These are phyloP conservation scores for Neurospora sp. DNA, from an alignment of 2,329 filamentous ascomycete genomes.

Conservation along the genomic window DNA sequence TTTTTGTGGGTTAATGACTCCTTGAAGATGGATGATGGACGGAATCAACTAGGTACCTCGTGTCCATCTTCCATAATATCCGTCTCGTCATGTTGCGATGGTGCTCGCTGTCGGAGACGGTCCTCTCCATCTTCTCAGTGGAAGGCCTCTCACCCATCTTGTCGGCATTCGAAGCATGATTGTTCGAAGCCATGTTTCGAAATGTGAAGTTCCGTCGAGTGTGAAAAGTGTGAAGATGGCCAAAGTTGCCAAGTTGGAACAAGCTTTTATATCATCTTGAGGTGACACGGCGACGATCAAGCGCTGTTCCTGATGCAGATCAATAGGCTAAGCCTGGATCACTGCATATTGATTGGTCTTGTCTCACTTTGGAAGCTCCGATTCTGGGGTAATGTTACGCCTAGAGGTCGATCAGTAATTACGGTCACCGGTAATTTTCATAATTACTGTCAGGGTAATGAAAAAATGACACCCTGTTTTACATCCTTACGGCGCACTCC, in stretches of 20 bases:
- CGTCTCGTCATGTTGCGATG: conserved; percentile 5
- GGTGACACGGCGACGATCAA: background rate
- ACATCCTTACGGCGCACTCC: too few relatives aligned
- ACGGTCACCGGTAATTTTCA: too few relatives aligned
- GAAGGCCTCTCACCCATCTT: background rate
- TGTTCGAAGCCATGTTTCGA: background rate
- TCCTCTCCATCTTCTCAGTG: conserved; percentile 3
- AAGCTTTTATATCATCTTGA: background rate
- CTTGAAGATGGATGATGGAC: background rate
- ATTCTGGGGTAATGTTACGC: background rate
- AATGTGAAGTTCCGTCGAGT: background rate
- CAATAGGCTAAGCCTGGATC: background rate
- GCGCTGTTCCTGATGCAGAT: background rate
- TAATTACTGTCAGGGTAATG: too few relatives aligned
- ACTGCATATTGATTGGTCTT: background rate
- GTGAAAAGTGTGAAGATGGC: background rate
- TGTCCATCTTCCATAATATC: conserved; percentile 14
- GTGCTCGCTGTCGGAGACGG: background rate
- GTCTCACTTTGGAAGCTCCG: background rate
- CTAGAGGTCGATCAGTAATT: too few relatives aligned
- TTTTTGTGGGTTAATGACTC: background rate
- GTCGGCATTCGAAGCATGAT: background rate
- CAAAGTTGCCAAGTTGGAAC: background rate
- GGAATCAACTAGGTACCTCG: conserved; percentile 2
- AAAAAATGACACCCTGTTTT: too few relatives aligned